These are phyloP conservation scores for Penicillium paradoxum DNA, from an alignment of 495 filamentous ascomycete genomes.

Conservation along the genomic window DNA sequence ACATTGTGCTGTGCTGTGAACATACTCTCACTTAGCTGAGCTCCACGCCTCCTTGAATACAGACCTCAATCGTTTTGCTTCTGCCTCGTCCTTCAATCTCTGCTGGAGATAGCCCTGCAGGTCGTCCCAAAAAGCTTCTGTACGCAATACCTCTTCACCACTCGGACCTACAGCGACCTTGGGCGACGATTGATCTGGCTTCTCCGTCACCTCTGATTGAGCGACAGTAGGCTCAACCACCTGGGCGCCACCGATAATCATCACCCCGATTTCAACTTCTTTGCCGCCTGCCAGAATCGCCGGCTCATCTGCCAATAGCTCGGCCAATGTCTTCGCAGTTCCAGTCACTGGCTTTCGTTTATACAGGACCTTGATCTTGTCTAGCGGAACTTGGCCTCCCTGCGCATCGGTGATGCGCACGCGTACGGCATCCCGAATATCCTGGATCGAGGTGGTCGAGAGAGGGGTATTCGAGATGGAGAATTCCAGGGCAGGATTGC, in stretches of 20 bases:
- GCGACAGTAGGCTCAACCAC: constrained; percentile 22
- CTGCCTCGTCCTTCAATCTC: constrained; percentile 65
- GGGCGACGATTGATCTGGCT: constrained; percentile 27
- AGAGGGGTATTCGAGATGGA: constrained; percentile 53
- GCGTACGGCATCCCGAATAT: constrained; percentile 62
- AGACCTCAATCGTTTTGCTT: constrained; percentile 57
- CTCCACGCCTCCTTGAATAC: constrained; percentile 69
- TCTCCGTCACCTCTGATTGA: constrained; percentile 29
- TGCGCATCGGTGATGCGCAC: constrained; percentile 39
- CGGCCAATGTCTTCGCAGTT: constrained; percentile 46
- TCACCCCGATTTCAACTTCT: constrained; percentile 69
- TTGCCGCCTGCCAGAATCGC: constrained; percentile 34
- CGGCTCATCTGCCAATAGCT: constrained; percentile 44
- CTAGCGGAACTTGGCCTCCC: constrained; percentile 36
- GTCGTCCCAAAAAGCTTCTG: constrained; percentile 83
- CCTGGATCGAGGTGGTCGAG: constrained; percentile 62
- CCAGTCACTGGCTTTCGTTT: constrained; percentile 78
- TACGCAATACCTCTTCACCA: constrained; percentile 55
- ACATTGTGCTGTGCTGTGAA: neutral
- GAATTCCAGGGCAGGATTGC: constrained; percentile 64
- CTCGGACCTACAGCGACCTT: constrained; percentile 51
- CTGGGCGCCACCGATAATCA: constrained; percentile 69
- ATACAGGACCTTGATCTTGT: constrained; percentile 77
- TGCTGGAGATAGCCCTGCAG: constrained; percentile 73
- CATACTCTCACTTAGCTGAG: constrained; percentile 12